Percentiles rank a stretch among this genome's conserved stretches.
Evolutionary conservation across 805 yeast genomes (phyloP).

Genomic region (Nakazawaea molendinolei): DNA sequence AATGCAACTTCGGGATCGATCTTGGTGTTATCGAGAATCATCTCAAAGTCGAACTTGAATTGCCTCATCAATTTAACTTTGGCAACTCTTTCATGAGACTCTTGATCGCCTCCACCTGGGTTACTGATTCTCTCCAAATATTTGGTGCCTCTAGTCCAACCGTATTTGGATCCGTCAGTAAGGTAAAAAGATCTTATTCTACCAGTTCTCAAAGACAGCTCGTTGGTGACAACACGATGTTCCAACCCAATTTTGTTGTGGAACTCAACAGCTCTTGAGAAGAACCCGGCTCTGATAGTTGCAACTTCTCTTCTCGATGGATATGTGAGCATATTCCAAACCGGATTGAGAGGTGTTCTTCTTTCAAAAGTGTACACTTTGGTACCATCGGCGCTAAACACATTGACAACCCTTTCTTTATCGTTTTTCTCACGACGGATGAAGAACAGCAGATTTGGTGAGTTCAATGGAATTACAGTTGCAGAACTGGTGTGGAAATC

Average conservation of each 20-base stretch:
- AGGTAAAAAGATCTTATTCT: conserved; percentile 41
- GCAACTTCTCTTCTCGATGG: conserved; percentile 44
- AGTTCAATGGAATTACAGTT: conserved; percentile 31
- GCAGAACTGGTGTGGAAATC: conserved; percentile 35
- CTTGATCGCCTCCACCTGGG: conserved; percentile 53
- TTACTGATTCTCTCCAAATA: conserved; percentile 45
- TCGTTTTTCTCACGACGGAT: conserved; percentile 45
- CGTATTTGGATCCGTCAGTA: conserved; percentile 46
- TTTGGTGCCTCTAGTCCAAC: conserved; percentile 48
- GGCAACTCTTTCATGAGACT: conserved; percentile 46
- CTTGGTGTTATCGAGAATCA: conserved; percentile 40
- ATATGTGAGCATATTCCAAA: conserved; percentile 42
- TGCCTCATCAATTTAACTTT: conserved; percentile 50
- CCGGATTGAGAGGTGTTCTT: conserved; percentile 37
- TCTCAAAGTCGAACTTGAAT: conserved; percentile 53
- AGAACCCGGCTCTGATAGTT: conserved; percentile 42
- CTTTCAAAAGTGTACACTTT: conserved; percentile 47
- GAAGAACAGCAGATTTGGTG: conserved; percentile 34
- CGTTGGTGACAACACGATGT: conserved; percentile 35
- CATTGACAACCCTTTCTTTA: conserved; percentile 38
- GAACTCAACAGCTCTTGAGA: conserved; percentile 39
- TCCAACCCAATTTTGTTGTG: conserved; percentile 38
- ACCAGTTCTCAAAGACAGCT: conserved; percentile 30
- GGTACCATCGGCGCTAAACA: conserved; percentile 32
- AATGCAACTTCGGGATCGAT: conserved; percentile 46